These are phyloP conservation scores for Theobroma cacao DNA, from an alignment of 345 rosid species.

Conservation along the genomic window DNA sequence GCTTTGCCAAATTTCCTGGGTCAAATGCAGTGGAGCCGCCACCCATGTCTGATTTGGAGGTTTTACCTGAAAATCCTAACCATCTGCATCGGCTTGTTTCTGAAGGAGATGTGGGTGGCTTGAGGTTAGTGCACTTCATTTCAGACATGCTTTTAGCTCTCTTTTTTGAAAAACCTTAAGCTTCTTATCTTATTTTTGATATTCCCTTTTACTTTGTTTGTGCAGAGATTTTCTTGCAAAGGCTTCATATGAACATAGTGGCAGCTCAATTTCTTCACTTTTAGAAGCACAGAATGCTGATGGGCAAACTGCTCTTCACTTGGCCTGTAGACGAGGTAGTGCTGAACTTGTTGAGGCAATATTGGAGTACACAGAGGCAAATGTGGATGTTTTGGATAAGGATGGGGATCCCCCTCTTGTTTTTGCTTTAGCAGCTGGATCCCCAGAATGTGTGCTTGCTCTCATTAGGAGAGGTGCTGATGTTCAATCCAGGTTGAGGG, in stretches of 20 bases:
- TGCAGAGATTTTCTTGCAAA: conserved; percentile 73
- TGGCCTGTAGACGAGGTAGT: conserved; percentile 98
- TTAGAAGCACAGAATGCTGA: conserved; percentile 85
- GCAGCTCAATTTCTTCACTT: conserved; percentile 48
- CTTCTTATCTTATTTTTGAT: conserved; percentile 7
- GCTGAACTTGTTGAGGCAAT: conserved; percentile 78
- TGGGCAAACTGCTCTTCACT: conserved; percentile 94
- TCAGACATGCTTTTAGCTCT: conserved; percentile 1
- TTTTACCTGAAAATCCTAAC: conserved; percentile 51
- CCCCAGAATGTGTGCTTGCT: conserved; percentile 88
- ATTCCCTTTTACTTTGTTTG: conserved; percentile 13
- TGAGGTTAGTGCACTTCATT: conserved; percentile 59
- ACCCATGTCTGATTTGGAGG: conserved; percentile 43
- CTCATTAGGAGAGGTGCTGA: conserved; percentile 84
- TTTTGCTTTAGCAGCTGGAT: conserved; percentile 98
- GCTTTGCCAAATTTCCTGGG: conserved; percentile 45
- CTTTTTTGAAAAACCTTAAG: conserved; percentile 17
- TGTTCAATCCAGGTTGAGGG: conserved; percentile 80
- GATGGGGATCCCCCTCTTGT: conserved; percentile 98
- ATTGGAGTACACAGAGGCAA: conserved; percentile 58
- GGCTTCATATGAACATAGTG: conserved; percentile 60
- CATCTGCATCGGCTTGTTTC: conserved; percentile 71
- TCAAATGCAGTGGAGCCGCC: conserved; percentile 55
- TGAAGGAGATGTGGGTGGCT: conserved; percentile 74
- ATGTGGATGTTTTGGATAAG: conserved; percentile 88